Evolutionary conservation across 208 protist species (phyloP).

Genomic region (Trichomonas vaginalis): DNA sequence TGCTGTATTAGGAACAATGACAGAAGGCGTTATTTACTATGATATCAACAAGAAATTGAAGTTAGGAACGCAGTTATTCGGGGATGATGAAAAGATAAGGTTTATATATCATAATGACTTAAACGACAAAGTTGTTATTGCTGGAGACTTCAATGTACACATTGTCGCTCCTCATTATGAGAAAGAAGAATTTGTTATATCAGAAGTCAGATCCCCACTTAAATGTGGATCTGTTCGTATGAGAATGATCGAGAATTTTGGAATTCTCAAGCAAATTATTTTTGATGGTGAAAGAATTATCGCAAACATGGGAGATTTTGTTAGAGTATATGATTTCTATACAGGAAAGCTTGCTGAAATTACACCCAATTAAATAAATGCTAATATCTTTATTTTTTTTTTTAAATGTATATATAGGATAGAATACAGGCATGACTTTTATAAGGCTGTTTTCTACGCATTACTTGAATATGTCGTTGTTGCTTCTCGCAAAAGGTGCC

Average conservation of each 20-base stretch:
- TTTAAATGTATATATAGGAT: background rate
- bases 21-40: background rate
- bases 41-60: background rate
- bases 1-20: background rate
- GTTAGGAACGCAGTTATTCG: background rate
- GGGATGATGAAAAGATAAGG: background rate
- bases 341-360: background rate
- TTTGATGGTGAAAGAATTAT: conserved; percentile 13
- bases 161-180: background rate
- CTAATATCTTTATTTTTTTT: background rate
- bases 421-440: background rate
- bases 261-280: background rate
- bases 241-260: background rate
- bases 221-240: background rate
- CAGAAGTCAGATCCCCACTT: background rate
- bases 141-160: background rate
- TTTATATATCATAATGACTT: background rate
- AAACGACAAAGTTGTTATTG: background rate
- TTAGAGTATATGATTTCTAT: conserved; percentile 11
- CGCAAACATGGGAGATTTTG: background rate
- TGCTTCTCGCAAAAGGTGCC: no score
- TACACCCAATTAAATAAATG: background rate
- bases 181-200: no score
- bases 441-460: no score
- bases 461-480: no score